These are phyloP conservation scores for Parmelia sp. DNA, from an alignment of 495 filamentous ascomycete genomes.

Conservation along the genomic window DNA sequence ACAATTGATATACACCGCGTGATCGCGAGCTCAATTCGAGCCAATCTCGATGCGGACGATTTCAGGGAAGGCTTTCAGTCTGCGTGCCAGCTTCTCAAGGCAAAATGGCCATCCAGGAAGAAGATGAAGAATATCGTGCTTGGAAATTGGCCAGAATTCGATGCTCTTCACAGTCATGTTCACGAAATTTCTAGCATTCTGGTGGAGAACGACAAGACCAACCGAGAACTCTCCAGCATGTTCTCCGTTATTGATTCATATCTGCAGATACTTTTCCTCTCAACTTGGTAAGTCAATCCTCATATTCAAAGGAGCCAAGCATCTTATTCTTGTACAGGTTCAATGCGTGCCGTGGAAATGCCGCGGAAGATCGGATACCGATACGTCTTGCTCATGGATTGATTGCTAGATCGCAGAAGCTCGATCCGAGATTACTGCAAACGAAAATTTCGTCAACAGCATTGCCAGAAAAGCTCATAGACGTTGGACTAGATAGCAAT, in stretches of 20 bases:
- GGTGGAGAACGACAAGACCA: neutral
- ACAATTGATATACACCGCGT: neutral
- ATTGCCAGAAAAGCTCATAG: neutral
- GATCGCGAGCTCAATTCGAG: neutral
- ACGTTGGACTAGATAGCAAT: neutral
- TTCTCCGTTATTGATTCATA: too few relatives aligned
- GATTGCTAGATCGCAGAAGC: neutral
- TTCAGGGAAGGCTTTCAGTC: neutral
- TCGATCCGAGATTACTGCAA: neutral
- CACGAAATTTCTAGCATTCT: neutral
- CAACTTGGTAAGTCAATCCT: neutral
- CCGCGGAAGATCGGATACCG: neutral
- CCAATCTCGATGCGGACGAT: neutral
- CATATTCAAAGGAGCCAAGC: neutral
- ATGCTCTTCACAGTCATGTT: neutral
- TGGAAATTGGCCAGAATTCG: neutral
- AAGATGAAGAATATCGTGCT: neutral
- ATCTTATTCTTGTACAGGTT: neutral
- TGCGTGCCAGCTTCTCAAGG: neutral
- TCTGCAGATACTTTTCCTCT: neutral
- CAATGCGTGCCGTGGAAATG: neutral
- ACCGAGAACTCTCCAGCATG: neutral
- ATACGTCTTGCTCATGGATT: neutral
- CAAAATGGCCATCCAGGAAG: neutral
- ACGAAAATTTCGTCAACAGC: neutral